Evolutionary conservation across 805 yeast genomes (phyloP), one percentile per base, ranked within the genome.

Genomic region (Lipomyces sp.): DNA sequence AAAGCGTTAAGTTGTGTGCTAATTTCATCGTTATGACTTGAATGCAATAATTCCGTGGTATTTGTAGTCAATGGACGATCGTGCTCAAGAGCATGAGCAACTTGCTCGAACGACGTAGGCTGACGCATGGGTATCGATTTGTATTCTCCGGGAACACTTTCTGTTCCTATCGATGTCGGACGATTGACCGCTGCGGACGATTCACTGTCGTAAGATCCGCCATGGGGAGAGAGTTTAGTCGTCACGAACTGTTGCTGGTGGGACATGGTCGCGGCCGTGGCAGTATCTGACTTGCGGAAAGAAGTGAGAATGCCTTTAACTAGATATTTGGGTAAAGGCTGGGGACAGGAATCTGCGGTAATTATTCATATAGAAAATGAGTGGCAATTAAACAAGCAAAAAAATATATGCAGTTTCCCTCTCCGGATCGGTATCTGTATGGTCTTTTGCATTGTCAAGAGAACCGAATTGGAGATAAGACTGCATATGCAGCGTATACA

Each of bases 31-130:
- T 15, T 39, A 18, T 18, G 18, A 15, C 48, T 39, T 39, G 48
- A 39, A 18, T 15, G 24, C 48, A 39, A 39, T 15, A 18, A 15
- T 13, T n/a, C n/a, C 2, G 35, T 18, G 4, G 10, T 10, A 1
- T 24, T n/a, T 4, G 42, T 13, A 29, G 59, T 18, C 30, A 57
- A n/a, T 18, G 59, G 51, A 10, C 51, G 59, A 30, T 57, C 59
- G 29, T 37, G 53, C 11, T 35, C 59, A 35, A 39, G 32, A n/a
- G 59, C n/a, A 18, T 37, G 59, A 15, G 59, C 32, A 13, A 39
- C 48, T 7, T 11, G 29, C 50, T 3, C 53, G 59, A 57, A 39
- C 30, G 50, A 10, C 15, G 59, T 4, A n/a, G 42, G 48, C 2
- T 57, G 59, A 15, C 37, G 53, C 24, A 11, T 8, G 6, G 24